phyloP scores from a whole-genome alignment of 2,329 filamentous ascomycete species.

The Venturia asperata region DNA sequence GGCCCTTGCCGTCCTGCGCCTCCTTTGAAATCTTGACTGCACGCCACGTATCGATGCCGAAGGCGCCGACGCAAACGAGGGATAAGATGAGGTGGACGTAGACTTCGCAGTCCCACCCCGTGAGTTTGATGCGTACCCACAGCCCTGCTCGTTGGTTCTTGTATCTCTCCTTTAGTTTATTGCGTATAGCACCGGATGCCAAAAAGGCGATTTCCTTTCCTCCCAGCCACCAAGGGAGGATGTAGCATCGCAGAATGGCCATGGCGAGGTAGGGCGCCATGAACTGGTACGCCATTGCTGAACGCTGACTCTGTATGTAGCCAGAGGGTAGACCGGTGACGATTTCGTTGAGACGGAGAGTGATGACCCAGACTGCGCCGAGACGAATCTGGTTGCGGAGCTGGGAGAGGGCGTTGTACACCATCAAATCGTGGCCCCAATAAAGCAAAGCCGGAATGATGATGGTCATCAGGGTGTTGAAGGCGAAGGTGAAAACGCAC shows the following conservation, averaged over 20 bases:
- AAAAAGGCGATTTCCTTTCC: constrained; percentile 19
- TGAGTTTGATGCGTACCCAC: constrained; percentile 14
- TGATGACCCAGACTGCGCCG: constrained; percentile 12
- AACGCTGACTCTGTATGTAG: constrained; percentile 15
- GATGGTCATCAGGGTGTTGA: constrained; percentile 16
- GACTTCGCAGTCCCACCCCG: constrained; percentile 13
- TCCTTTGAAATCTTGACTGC: not conserved
- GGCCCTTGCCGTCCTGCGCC: not conserved
- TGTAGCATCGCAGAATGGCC: constrained; percentile 18
- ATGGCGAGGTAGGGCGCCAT: constrained; percentile 21
- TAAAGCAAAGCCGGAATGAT: constrained; percentile 14
- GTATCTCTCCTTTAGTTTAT: constrained; percentile 19
- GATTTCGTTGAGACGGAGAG: constrained; percentile 16
- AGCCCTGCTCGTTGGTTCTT: constrained; percentile 12
- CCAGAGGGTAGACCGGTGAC: constrained; percentile 10
- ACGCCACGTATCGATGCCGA: not conserved
- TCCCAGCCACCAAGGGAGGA: constrained; percentile 21
- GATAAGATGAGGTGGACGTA: not conserved
- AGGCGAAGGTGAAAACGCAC: constrained; percentile 18
- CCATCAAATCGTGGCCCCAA: constrained; percentile 17
- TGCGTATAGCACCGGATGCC: constrained; percentile 15
- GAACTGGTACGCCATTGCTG: constrained; percentile 17
- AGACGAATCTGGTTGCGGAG: constrained; percentile 17
- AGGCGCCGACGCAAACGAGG: not conserved
- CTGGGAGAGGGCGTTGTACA: constrained; percentile 11